Percentiles rank a stretch among this genome's conserved stretches.
These are phyloP conservation scores for Pouteria glomerata DNA, from an alignment of 148 eudicot species.

Conservation along the genomic window DNA sequence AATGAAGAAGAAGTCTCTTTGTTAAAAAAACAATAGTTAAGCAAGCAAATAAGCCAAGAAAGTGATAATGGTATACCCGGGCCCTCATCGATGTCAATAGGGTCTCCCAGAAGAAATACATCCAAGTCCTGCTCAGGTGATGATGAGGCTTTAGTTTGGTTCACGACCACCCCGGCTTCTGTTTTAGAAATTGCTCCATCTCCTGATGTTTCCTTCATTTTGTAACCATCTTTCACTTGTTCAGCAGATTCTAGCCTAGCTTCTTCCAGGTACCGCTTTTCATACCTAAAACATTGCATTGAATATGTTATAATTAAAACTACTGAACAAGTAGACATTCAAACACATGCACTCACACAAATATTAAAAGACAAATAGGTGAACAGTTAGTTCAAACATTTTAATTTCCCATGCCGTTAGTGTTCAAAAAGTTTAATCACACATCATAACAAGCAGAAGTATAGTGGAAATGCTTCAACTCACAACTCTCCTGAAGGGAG, in stretches of 20 bases:
- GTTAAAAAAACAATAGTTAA: neutral
- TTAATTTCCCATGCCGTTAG: neutral
- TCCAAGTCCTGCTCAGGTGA: constrained; percentile 87
- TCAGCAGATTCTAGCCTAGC: constrained; percentile 50
- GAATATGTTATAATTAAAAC: neutral
- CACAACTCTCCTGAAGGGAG: neutral
- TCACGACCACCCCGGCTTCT: constrained; percentile 35
- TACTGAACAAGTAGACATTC: neutral
- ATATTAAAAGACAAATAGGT: neutral
- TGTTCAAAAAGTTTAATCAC: neutral
- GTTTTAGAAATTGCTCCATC: constrained; percentile 34
- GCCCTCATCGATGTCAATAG: constrained; percentile 79
- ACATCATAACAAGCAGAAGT: neutral
- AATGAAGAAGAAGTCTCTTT: neutral
- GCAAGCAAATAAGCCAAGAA: constrained; percentile 6
- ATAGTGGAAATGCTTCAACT: neutral
- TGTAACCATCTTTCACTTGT: constrained; percentile 47
- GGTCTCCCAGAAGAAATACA: constrained; percentile 92
- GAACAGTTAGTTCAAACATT: neutral
- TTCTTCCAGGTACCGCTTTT: constrained; percentile 63
- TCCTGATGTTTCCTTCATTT: constrained; percentile 39
- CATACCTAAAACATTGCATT: constrained; percentile 49
- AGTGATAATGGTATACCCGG: constrained; percentile 45
- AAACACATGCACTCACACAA: neutral
- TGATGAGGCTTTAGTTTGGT: constrained; percentile 48